These are phyloP conservation scores for Naematelia encephala DNA, from an alignment of 768 basidiomycete genomes.

Conservation along the genomic window DNA sequence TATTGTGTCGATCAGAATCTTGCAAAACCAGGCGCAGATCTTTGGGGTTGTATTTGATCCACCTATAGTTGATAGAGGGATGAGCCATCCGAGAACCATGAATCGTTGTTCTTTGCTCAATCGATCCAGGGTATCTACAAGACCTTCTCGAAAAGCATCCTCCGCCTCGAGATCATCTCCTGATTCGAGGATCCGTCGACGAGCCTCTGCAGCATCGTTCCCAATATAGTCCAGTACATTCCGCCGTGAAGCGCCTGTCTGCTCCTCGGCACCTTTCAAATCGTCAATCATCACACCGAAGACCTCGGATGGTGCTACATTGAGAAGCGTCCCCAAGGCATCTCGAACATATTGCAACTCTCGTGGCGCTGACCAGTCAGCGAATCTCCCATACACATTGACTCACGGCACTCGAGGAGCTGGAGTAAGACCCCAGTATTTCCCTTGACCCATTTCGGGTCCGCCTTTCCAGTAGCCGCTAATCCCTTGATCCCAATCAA, in stretches of 20 bases:
- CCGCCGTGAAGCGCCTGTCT: constrained; percentile 35
- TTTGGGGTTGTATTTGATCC: constrained; percentile 17
- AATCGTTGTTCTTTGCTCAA: constrained; percentile 10
- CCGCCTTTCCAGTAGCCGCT: constrained; percentile 37
- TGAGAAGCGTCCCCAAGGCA: constrained; percentile 22
- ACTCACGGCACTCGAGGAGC: constrained; percentile 41
- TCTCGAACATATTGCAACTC: constrained; percentile 37
- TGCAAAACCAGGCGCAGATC: constrained; percentile 10
- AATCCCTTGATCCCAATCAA: constrained; percentile 40
- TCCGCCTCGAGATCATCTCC: constrained; percentile 22
- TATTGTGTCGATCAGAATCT: constrained; percentile 14
- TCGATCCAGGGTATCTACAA: constrained; percentile 16
- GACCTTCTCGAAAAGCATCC: constrained; percentile 27
- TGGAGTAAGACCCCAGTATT: constrained; percentile 44
- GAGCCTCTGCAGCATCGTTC: constrained; percentile 6
- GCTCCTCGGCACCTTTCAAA: constrained; percentile 29
- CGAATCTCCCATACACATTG: neutral
- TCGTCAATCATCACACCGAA: constrained; percentile 39
- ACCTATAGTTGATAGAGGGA: constrained; percentile 24
- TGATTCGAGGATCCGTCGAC: constrained; percentile 13
- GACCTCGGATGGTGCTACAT: constrained; percentile 27
- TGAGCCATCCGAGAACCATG: constrained; percentile 22
- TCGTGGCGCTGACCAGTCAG: constrained; percentile 22
- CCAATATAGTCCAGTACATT: constrained; percentile 38
- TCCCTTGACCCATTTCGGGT: constrained; percentile 41